Base-by-base conservation (phyloP, 1,139 yeast genomes). In the Debaryomyces udenii region DNA sequence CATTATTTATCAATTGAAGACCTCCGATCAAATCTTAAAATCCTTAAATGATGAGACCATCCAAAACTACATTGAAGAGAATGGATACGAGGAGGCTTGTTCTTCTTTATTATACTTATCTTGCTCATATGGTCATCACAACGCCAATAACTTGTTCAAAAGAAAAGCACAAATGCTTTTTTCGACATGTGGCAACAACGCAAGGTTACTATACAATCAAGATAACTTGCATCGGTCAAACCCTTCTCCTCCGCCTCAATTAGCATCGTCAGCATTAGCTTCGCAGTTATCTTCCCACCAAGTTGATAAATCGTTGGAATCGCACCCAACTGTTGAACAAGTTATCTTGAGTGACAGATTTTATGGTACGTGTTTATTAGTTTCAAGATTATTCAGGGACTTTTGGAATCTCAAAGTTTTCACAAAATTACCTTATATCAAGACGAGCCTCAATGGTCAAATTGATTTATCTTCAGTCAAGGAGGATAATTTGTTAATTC, bases 321-420 rank as follows among this genome's bases (percentile, higher is more conserved):
- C 58, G 3, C 70, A 67, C 38, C 69, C 72, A 2, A 61, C 71
- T 26, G 74, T 84, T 35, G 90, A 85, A 50, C 83, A 85, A 56
- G 96, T 93, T 7, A 80, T 88, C 27, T 74, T 93, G 48, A 87
- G 96, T 64, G 96, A 96, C 51, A 73, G 97, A 49, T 90, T 91
- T 55, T 93, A 89, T 61, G 98, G 97, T 38, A 78, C 90, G n/a
- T 83, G 94, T 14, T 75, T 90, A 33, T 77, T 91, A 45, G 67
- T 90, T 27, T 77, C 96, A 1, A 78, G 99, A 54, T 64, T 90
- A 15, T 79, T 93, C 51, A 76, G 94, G 48, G 83, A 83, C 26
- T 70, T 81, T 40, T 94, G 99, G 99, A 76, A 76, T 41, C 70
- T 68, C 26, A 81, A 81, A 40, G 86, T 90, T 2, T 88, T 91